Evolutionary conservation across 2,329 filamentous ascomycete species (phyloP).

Genomic region (Albophoma yamanashiensis): DNA sequence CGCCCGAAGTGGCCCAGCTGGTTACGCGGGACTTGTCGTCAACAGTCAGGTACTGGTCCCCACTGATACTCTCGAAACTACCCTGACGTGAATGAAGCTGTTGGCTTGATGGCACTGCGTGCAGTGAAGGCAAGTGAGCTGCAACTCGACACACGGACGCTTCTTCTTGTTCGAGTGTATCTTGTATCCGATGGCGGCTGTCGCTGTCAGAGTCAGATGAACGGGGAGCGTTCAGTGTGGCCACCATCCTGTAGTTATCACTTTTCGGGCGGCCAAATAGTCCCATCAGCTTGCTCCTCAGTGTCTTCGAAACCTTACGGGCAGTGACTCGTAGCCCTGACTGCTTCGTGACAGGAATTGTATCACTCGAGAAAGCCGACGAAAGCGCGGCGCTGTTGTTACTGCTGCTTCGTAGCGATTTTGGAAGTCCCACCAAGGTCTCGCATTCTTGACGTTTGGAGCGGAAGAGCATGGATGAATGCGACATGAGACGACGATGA

Average conservation of each 20-base stretch:
- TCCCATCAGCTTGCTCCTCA: constrained; percentile 50
- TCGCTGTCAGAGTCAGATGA: constrained; percentile 13
- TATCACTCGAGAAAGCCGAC: constrained; percentile 16
- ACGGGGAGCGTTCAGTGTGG: constrained; percentile 4
- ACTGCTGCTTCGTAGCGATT: constrained; percentile 38
- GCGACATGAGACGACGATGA: constrained; percentile 24
- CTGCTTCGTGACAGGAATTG: constrained; percentile 13
- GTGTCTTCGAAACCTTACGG: constrained; percentile 49
- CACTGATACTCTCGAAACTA: constrained; percentile 39
- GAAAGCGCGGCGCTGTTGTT: constrained; percentile 24
- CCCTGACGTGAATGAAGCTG: constrained; percentile 41
- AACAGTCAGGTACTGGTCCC: constrained; percentile 24
- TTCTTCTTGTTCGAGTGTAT: constrained; percentile 24
- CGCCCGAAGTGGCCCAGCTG: constrained; percentile 59
- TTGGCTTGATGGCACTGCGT: constrained; percentile 33
- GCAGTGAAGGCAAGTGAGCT: constrained; percentile 39
- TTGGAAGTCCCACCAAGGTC: constrained; percentile 27
- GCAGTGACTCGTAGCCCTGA: constrained; percentile 36
- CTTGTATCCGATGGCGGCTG: constrained; percentile 20
- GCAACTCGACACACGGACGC: constrained; percentile 36
- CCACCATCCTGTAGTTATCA: constrained; percentile 4
- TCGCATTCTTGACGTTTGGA: constrained; percentile 24
- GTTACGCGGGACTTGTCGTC: constrained; percentile 56
- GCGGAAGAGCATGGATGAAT: constrained; percentile 33
- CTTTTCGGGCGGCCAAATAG: constrained; percentile 20